phyloP scores from a whole-genome alignment of 495 filamentous ascomycete species.

The Podospora fimiseda region DNA sequence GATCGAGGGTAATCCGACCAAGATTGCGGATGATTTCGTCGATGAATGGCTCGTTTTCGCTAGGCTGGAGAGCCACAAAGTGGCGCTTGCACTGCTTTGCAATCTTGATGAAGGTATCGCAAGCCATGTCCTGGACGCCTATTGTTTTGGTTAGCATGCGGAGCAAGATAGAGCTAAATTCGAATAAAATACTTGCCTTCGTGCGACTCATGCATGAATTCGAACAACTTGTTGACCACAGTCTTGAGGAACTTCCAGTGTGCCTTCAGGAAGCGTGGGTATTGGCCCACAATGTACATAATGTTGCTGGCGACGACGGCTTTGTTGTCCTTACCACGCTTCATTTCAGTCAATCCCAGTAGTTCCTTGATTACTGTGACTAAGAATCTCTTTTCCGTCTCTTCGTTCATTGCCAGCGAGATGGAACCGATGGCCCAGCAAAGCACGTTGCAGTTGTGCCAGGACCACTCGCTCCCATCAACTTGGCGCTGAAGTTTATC shows the following conservation, averaged over 20 bases:
- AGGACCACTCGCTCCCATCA: conserved; percentile 94
- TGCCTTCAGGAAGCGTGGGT: conserved; percentile 94
- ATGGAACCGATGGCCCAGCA: conserved; percentile 99
- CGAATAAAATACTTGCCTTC: conserved; percentile 56
- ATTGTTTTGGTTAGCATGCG: conserved; percentile 6
- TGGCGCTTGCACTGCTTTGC: conserved; percentile 96
- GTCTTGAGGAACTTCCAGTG: conserved; percentile 99
- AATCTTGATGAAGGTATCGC: conserved; percentile 99
- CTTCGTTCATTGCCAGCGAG: conserved; percentile 97
- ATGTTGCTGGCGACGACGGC: conserved; percentile 98
- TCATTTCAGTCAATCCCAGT: conserved; percentile 97
- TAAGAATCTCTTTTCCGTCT: conserved; percentile 96
- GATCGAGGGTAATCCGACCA: conserved; percentile 87
- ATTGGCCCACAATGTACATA: conserved; percentile 99
- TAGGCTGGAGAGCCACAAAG: conserved; percentile 92
- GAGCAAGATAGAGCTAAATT: background rate
- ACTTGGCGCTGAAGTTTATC: conserved; percentile 94
- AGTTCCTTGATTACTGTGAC: conserved; percentile 99
- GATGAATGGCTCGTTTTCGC: conserved; percentile 92
- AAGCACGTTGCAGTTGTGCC: conserved; percentile 98
- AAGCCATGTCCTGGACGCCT: conserved; percentile 99
- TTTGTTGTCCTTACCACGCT: conserved; percentile 98
- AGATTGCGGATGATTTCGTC: conserved; percentile 96
- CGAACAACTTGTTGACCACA: conserved; percentile 98
- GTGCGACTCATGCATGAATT: conserved; percentile 99